Conservation (phyloP, 169 alveolate genomes). For the Neospora caninum region DNA sequence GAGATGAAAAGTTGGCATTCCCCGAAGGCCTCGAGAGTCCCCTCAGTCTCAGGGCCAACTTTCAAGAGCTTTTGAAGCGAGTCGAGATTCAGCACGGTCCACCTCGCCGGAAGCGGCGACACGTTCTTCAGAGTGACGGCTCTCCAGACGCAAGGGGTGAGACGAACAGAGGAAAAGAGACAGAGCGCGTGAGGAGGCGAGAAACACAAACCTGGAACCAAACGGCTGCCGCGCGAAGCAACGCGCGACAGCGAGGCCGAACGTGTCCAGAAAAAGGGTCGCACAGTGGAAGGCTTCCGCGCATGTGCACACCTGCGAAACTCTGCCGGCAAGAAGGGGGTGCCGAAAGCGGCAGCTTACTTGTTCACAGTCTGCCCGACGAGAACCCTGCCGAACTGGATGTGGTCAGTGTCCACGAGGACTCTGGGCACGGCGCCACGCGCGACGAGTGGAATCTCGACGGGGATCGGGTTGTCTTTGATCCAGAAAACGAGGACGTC, state of each 20-base stretch:
- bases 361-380: constrained; percentile 75
- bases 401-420: constrained; percentile 84
- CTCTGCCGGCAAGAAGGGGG: too few species aligned
- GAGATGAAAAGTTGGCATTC: constrained; percentile 76
- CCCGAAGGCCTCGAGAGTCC: constrained; percentile 82
- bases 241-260: too few species aligned
- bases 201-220: too few species aligned
- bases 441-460: constrained; percentile 84
- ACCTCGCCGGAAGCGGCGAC: constrained; percentile 83
- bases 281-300: too few species aligned
- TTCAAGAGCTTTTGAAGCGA: constrained; percentile 81
- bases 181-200: too few species aligned
- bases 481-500: constrained; percentile 89
- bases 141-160: constrained; percentile 41
- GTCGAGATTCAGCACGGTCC: constrained; percentile 85
- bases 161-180: too few species aligned
- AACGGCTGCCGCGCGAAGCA: too few species aligned
- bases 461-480: constrained; percentile 92
- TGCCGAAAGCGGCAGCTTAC: background rate
- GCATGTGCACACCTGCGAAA: too few species aligned
- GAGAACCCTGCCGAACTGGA: constrained; percentile 90
- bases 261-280: too few species aligned
- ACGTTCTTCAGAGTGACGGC: constrained; percentile 82
- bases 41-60: constrained; percentile 72
- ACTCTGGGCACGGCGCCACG: constrained; percentile 91